A percentile compares a stretch with the other conserved stretches of the same genome.
These are phyloP conservation scores for Petunia secreta DNA, from an alignment of 257 asterid genomes.

Conservation along the genomic window DNA sequence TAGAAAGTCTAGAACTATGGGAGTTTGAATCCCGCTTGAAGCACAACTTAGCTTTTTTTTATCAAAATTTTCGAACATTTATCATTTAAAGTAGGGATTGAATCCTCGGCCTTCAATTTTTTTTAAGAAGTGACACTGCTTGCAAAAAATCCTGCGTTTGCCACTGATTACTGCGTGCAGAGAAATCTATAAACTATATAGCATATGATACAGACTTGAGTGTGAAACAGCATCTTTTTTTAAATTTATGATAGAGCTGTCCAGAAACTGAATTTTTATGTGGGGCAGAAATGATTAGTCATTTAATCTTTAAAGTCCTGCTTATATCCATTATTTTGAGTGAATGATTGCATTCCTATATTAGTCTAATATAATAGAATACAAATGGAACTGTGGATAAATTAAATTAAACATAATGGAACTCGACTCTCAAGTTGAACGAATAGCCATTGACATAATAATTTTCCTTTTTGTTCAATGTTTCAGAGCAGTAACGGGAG, in stretches of 20 bases:
- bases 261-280: neutral
- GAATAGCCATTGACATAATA: conserved; percentile 1
- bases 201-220: neutral
- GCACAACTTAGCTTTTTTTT: no score
- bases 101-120: no score
- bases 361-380: neutral
- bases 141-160: no score
- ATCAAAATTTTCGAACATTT: no score
- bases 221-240: neutral
- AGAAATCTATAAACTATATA: neutral
- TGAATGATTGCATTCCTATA: conserved; percentile 9
- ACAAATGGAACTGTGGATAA: neutral
- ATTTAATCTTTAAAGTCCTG: neutral
- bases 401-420: neutral
- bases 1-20: no score
- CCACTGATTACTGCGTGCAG: no score
- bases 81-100: no score
- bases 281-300: neutral
- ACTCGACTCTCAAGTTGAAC: neutral
- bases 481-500: conserved; percentile 50
- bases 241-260: neutral
- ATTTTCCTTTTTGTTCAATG: neutral
- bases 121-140: no score
- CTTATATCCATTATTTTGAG: neutral
- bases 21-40: no score